These are phyloP conservation scores for Monosporascus sp. DNA, from an alignment of 2,329 filamentous ascomycete genomes.

Conservation along the genomic window DNA sequence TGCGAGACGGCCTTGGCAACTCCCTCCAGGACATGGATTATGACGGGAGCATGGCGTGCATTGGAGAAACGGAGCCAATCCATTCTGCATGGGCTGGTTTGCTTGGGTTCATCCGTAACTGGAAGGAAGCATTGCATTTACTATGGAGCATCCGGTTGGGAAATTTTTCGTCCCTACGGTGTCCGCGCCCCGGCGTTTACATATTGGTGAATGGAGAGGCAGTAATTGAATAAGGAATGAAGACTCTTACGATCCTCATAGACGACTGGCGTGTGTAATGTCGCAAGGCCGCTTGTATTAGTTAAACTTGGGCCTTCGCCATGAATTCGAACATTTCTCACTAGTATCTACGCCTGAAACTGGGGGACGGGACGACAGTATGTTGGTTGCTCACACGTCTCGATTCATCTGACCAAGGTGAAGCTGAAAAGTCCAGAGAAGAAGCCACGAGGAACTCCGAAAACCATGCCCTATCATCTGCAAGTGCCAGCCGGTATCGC, in stretches of 20 bases:
- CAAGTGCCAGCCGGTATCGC: conserved; percentile 32
- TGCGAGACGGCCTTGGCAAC: conserved; percentile 4
- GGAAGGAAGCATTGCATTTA: conserved; percentile 6
- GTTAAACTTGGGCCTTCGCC: no score
- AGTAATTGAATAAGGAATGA: no score
- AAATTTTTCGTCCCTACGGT: not conserved
- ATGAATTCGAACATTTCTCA: no score
- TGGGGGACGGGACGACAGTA: not conserved
- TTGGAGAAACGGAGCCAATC: no score
- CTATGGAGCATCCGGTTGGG: not conserved
- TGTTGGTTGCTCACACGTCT: conserved; percentile 29
- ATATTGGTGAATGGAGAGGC: no score
- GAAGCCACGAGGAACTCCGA: conserved; percentile 36
- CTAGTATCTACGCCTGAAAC: no score
- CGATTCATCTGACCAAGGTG: conserved; percentile 34
- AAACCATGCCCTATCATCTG: conserved; percentile 36
- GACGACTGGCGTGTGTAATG: no score
- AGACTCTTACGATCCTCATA: no score
- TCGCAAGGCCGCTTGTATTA: no score
- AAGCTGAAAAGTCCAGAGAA: conserved; percentile 35
- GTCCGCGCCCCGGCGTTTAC: not conserved
- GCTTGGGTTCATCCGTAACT: not conserved
- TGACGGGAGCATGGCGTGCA: not conserved
- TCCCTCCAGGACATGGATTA: not conserved
- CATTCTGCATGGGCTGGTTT: not conserved